Evolutionary conservation across 768 basidiomycete species (phyloP).

Genomic region (Lentinula detonsa): DNA sequence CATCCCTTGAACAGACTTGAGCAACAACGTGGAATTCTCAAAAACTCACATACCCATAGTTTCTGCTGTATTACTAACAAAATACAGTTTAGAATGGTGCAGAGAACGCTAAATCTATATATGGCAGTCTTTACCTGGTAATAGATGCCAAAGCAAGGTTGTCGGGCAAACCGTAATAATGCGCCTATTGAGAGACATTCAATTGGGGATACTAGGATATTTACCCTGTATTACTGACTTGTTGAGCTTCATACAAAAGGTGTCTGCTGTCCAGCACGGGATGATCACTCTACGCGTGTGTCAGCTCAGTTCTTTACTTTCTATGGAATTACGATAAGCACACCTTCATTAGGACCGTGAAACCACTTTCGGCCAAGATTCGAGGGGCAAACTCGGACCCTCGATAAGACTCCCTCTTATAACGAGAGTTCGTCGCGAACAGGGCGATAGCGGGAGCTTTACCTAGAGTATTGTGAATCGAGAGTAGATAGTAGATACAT

Average conservation of each 20-base stretch:
- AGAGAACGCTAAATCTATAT: neutral
- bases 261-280: slow-evolving; percentile 44
- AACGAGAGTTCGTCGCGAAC: slow-evolving; percentile 36
- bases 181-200: slow-evolving; percentile 24
- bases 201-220: neutral
- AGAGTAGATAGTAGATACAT: too few species aligned
- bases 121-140: slow-evolving; percentile 31
- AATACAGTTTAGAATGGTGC: neutral
- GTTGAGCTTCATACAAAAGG: slow-evolving; percentile 56
- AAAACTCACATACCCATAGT: slow-evolving; percentile 8
- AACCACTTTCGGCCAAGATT: slow-evolving; percentile 45
- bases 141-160: slow-evolving; percentile 56
- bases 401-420: slow-evolving; percentile 59
- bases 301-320: neutral
- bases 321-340: neutral
- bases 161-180: slow-evolving; percentile 51
- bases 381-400: slow-evolving; percentile 48
- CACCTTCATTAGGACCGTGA: slow-evolving; percentile 54
- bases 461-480: slow-evolving; percentile 20
- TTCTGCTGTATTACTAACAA: slow-evolving; percentile 47
- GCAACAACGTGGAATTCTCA: slow-evolving; percentile 41
- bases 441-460: slow-evolving; percentile 50
- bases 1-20: slow-evolving; percentile 46
- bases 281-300: slow-evolving; percentile 32
- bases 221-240: slow-evolving; percentile 17